These are phyloP conservation scores for Coemansia sp. DNA, from an alignment of 192 early-diverging fungal species.

Conservation along the genomic window DNA sequence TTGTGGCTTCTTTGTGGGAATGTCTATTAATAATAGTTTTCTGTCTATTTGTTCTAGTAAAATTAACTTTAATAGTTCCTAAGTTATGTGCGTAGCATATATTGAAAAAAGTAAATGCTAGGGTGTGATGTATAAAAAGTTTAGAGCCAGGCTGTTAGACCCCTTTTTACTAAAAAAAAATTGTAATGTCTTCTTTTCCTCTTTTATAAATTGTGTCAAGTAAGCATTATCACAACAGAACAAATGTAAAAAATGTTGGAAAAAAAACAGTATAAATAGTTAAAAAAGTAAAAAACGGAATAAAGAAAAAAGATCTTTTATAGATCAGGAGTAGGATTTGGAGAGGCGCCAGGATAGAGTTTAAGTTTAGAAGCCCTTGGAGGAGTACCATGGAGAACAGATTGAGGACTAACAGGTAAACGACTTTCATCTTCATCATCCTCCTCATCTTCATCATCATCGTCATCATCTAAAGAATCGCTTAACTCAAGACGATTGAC, in stretches of 20 bases:
- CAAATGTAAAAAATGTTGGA: too few species aligned
- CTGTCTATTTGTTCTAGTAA: too few species aligned
- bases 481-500: slow-evolving; percentile 28
- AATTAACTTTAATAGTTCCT: too few species aligned
- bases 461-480: slow-evolving; percentile 16
- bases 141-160: too few species aligned
- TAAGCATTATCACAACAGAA: not conserved
- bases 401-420: slow-evolving; percentile 10
- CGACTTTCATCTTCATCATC: slow-evolving; percentile 28
- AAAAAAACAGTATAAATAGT: not conserved
- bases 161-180: not conserved
- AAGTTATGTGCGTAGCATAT: too few species aligned
- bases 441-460: slow-evolving; percentile 37
- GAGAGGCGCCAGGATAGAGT: slow-evolving; percentile 6
- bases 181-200: too few species aligned
- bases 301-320: not conserved
- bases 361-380: slow-evolving; percentile 39
- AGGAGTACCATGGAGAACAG: slow-evolving; percentile 42
- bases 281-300: slow-evolving; percentile 6
- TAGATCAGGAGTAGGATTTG: not conserved
- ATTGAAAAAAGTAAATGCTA: too few species aligned
- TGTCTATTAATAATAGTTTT: too few species aligned
- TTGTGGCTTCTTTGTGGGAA: too few species aligned
- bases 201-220: not conserved
- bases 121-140: too few species aligned